Evolutionary conservation across 2,329 filamentous ascomycete species (phyloP), one percentile per base, ranked within the genome.

Genomic region (Venturia nashicola): DNA sequence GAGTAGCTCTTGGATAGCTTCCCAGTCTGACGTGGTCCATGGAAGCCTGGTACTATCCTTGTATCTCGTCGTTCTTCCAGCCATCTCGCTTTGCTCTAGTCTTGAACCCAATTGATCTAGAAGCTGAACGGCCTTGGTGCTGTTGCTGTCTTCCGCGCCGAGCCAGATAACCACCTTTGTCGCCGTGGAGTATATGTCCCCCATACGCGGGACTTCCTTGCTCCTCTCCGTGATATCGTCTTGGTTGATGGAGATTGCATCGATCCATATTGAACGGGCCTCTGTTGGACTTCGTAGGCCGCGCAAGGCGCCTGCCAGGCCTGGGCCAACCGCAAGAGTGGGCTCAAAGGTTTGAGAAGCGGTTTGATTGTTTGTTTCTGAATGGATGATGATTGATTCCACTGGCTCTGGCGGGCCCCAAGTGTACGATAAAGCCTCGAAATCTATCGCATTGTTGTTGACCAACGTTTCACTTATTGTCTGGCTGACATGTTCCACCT

Each of bases 221-320:
- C 67, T 67, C 20, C 64, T 64, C 48, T 70, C 69, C 16, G 54
- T 51, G 42, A 67, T 57, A 59, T 69, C 62, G 6, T 61, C 51
- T 61, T 70, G 69, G 61, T 70, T 67, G 54, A 70, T 70, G 61
- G 66, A 69, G 1, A 70, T 43, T n/a, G 65, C 65, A 64, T 70
- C 69, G 27, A 27, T 27, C 27, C 27, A 27, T 4, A 27, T 27
- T 27, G 27, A 27, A 27, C 27, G 27, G 27, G 27, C 4, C 27
- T 27, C 27, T 27, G 27, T 27, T 27, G 27, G 27, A 4, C 27
- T 27, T 27, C 27, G 27, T 27, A 27, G 27, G 27, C 27, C 27
- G 27, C 27, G 27, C 27, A 27, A 27, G 27, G 27, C 27, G 27
- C 27, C 27, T 27, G 27, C 27, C 27, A 27, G 27, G 27, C 27